Evolutionary conservation across 2,329 filamentous ascomycete species (phyloP), one percentile per base, ranked within the genome.

Genomic region (Metarhizium album): DNA sequence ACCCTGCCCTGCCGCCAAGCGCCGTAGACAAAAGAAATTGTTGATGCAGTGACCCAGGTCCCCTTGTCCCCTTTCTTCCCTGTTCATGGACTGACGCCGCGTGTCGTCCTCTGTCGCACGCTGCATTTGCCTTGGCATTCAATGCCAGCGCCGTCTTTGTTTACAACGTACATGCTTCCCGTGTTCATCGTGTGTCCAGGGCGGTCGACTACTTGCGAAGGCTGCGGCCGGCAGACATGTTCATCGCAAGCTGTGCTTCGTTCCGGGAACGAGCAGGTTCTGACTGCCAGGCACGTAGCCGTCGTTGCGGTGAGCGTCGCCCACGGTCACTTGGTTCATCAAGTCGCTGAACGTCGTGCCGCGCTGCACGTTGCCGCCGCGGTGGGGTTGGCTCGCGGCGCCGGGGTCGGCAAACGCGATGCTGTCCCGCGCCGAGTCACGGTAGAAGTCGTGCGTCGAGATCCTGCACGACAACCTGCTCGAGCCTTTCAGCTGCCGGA

Each of bases 281-380:
- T 14, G 23, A 16, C 47, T 45, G 1, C 47, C 38, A 4, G 47
- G 51, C 23, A 50, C 69, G 53, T 68, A 76, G 3, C 67, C 63
- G 57, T 66, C 64, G 5, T 69, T 74, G 52, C 61, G 64, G 51
- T 62, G 69, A 45, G 74, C 66, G 9, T 63, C 62, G 16, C 70
- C 68, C 22, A 75, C 61, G 20, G 70, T 67, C 2, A 72, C 74
- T 53, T 70, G 64, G 50, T 75, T 68, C 71, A 80, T 74, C 60
- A 80, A 68, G 55, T 74, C 71, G n/a, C 73, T 72, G 54, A 80
- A 78, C 0, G 73, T 76, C 1, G 78, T 77, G 55, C 64, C 59
- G 35, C 67, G 64, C 31, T 60, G 59, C 31, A 7, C 3, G 11
- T 4, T 6, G 27, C 11, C 7, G 27, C 27, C 6, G 27, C 11